These are phyloP conservation scores for Aspergillus alliaceus DNA, from an alignment of 2,329 filamentous ascomycete genomes.

Conservation along the genomic window DNA sequence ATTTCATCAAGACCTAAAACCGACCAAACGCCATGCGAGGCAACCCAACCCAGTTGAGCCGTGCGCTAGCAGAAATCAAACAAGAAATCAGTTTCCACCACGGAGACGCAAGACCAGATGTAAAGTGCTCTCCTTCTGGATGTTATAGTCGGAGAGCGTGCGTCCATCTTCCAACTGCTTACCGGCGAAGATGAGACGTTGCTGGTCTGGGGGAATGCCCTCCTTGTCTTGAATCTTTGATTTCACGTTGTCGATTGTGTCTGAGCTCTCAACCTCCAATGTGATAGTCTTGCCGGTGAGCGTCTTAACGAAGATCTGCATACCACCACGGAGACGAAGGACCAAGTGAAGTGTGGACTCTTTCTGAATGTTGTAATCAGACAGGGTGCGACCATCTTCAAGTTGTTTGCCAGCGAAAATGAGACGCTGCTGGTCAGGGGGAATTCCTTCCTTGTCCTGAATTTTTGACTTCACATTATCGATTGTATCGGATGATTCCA, in stretches of 20 bases:
- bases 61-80: constrained; percentile 15
- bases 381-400: constrained; percentile 85
- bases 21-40: constrained; percentile 40
- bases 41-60: constrained; percentile 30
- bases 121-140: constrained; percentile 63
- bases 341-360: constrained; percentile 80
- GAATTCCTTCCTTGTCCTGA: constrained; percentile 77
- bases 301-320: constrained; percentile 84
- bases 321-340: constrained; percentile 77
- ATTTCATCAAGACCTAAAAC: constrained; percentile 24
- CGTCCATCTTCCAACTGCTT: constrained; percentile 61
- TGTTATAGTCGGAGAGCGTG: constrained; percentile 55
- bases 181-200: constrained; percentile 69
- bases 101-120: constrained; percentile 56
- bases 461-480: constrained; percentile 96
- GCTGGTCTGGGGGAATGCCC: constrained; percentile 69
- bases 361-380: constrained; percentile 97
- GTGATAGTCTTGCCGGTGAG: constrained; percentile 74
- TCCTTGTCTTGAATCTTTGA: constrained; percentile 80
- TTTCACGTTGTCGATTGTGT: constrained; percentile 72
- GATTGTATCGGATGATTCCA: constrained; percentile 86
- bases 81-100: constrained; percentile 42
- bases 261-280: constrained; percentile 65
- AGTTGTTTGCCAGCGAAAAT: constrained; percentile 94
- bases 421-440: constrained; percentile 88